Percentiles rank a stretch among this genome's conserved stretches.
These are phyloP conservation scores for Amaranthus palmeri DNA, from an alignment of 148 eudicot species.

Conservation along the genomic window DNA sequence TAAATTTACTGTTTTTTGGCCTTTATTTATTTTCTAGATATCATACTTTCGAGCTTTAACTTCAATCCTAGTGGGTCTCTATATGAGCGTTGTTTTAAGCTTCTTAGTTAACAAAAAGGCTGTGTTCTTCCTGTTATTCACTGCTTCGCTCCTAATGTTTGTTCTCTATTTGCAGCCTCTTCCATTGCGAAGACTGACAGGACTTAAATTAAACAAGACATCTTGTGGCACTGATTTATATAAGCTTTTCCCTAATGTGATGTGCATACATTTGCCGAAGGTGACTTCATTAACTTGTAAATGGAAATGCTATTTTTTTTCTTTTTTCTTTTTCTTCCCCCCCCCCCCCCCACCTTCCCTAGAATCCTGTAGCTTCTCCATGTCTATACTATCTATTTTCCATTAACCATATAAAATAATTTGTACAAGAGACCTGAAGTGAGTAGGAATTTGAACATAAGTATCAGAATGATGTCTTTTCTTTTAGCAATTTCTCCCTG, in stretches of 20 bases:
- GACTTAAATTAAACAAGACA: constrained; percentile 64
- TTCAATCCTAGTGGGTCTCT: background rate
- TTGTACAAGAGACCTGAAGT: background rate
- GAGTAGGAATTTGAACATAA: background rate
- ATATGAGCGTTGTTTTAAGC: background rate
- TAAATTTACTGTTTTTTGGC: no score
- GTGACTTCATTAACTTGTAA: constrained; percentile 28
- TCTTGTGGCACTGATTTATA: constrained; percentile 61
- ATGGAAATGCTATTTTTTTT: background rate
- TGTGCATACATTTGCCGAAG: constrained; percentile 72
- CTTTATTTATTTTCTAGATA: background rate
- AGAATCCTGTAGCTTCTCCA: background rate
- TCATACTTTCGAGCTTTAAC: no score
- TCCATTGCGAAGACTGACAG: constrained; percentile 73
- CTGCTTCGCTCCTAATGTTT: constrained; percentile 11
- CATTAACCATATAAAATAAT: background rate
- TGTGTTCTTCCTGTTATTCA: background rate
- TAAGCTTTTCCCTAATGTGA: constrained; percentile 78
- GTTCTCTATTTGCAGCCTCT: constrained; percentile 63
- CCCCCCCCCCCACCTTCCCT: no score
- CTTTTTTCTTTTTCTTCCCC: no score
- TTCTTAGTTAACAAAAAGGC: background rate
- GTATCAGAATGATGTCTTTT: background rate
- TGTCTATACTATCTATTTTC: background rate
- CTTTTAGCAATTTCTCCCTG: background rate